Base-by-base conservation (phyloP, 192 early-diverging fungal species). In the Phlyctochytrium bullatum region DNA sequence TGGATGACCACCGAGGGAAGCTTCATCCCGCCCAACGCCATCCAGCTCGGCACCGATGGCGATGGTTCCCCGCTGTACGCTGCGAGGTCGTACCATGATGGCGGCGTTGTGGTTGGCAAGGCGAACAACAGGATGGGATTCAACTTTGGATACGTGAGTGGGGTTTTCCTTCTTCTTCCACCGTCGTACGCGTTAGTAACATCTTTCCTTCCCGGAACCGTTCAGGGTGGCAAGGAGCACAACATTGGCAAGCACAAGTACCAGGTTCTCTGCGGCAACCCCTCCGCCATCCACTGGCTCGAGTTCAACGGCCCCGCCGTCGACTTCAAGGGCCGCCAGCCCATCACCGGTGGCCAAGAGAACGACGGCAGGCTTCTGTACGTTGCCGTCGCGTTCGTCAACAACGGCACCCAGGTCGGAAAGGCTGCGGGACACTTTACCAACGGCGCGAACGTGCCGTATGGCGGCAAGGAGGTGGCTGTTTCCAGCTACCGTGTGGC, bases 31-130 rank as follows among this genome's bases (percentile, higher is more conserved):
- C 54, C 54, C 6, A 25, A 57, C 27, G 54, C 14, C 27, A 25
- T 14, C 20, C 20, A 57, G 27, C 6, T 10, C 54, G 54, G 54
- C 6, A 57, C 33, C 2, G 29, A 30, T 12, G 0, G 25, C 27
- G 52, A 34, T 27, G 54, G 54, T 10, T 20, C 54, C 25, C 54
- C 54, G 12, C 27, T 57, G 54, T 57, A 57, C 25, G 54, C 54
- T 10, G 54, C 54, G 54, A 57, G 54, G 27, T 10, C 27, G 6
- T 24, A 28, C 20, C 16, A 25, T 14, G 54, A 28, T 25, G 54
- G 54, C 12, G 54, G 54, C 20, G 6, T 57, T 10, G 20, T 25
- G 16, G 25, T 57, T 27, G 54, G 54, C 12, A 57, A 57, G 25
- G 40, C 40, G 6, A 14, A 6, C 6, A 6, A 47, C 40, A 47